Evolutionary conservation across 2,329 filamentous ascomycete genomes (phyloP).

Genomic region (Claviceps sp.): DNA sequence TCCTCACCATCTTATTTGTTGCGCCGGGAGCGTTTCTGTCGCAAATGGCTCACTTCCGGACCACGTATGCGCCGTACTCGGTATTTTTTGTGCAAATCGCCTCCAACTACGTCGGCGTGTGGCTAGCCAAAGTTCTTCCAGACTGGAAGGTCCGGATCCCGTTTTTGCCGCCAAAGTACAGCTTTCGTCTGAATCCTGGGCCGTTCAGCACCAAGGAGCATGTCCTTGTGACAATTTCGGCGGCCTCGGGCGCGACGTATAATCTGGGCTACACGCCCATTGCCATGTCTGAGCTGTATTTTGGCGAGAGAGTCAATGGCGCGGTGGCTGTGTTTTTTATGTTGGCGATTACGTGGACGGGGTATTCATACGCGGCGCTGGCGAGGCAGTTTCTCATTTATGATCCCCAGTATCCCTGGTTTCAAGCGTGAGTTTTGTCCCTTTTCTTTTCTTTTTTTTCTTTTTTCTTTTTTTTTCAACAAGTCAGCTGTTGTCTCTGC

Average conservation of each 20-base stretch:
- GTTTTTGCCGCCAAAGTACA: conserved; percentile 23
- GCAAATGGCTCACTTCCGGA: conserved; percentile 42
- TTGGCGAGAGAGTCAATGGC: conserved; percentile 35
- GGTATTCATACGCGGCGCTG: conserved; percentile 45
- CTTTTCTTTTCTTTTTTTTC: not conserved
- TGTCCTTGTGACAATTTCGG: conserved; percentile 40
- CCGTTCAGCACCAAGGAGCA: conserved; percentile 46
- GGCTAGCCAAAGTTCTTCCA: conserved; percentile 37
- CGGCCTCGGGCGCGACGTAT: conserved; percentile 37
- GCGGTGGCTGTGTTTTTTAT: conserved; percentile 46
- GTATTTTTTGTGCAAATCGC: conserved; percentile 50
- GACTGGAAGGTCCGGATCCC: conserved; percentile 32
- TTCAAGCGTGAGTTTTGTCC: conserved; percentile 21
- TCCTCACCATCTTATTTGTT: conserved; percentile 41
- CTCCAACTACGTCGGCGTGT: conserved; percentile 39
- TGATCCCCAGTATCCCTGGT: conserved; percentile 32
- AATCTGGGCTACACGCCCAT: conserved; percentile 39
- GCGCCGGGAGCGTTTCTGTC: conserved; percentile 43
- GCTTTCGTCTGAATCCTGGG: conserved; percentile 41
- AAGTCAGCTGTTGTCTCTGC: not conserved
- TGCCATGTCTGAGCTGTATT: conserved; percentile 42
- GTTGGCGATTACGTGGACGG: conserved; percentile 41
- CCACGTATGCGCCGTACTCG: conserved; percentile 43
- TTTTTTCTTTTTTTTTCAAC: not conserved
- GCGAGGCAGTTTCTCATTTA: conserved; percentile 43